Percentiles rank a stretch among this genome's conserved stretches.
Conservation (phyloP, 306 rosid species). For the Acacia acuminata region DNA sequence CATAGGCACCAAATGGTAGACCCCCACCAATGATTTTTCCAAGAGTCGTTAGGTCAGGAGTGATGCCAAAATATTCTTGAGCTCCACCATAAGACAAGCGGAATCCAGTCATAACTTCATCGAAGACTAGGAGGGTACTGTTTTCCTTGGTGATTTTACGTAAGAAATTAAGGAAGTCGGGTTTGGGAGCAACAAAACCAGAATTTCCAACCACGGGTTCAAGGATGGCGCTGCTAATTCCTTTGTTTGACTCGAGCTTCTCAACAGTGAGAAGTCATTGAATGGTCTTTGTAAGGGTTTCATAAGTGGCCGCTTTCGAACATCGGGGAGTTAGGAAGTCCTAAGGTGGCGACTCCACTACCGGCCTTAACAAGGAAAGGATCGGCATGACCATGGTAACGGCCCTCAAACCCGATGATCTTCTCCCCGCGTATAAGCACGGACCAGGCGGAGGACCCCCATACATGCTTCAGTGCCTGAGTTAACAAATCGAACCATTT, state of each 20-base stretch:
- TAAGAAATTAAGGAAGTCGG: slow-evolving; percentile 67
- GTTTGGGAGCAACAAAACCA: slow-evolving; percentile 75
- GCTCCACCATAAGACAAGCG: slow-evolving; percentile 96
- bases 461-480: slow-evolving; percentile 98
- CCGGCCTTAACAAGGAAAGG: slow-evolving; percentile 97
- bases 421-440: slow-evolving; percentile 82
- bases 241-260: slow-evolving; percentile 61
- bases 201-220: slow-evolving; percentile 98
- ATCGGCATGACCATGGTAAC: slow-evolving; percentile 98
- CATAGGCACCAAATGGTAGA: slow-evolving; percentile 93
- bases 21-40: slow-evolving; percentile 99
- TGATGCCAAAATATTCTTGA: slow-evolving; percentile 85
- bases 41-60: slow-evolving; percentile 79
- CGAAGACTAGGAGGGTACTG: slow-evolving; percentile 73
- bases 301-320: slow-evolving; percentile 81
- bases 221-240: slow-evolving; percentile 75
- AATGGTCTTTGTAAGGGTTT: slow-evolving; percentile 77
- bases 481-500: slow-evolving; percentile 96
- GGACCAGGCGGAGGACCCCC: slow-evolving; percentile 88
- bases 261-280: slow-evolving; percentile 73
- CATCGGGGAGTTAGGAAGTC: slow-evolving; percentile 99
- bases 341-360: slow-evolving; percentile 92
- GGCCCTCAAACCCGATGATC: slow-evolving; percentile 89
- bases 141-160: slow-evolving; percentile 74
- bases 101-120: slow-evolving; percentile 97